Conservation (phyloP, 2,329 filamentous ascomycete species). For the Aspergillus eucalypticola region DNA sequence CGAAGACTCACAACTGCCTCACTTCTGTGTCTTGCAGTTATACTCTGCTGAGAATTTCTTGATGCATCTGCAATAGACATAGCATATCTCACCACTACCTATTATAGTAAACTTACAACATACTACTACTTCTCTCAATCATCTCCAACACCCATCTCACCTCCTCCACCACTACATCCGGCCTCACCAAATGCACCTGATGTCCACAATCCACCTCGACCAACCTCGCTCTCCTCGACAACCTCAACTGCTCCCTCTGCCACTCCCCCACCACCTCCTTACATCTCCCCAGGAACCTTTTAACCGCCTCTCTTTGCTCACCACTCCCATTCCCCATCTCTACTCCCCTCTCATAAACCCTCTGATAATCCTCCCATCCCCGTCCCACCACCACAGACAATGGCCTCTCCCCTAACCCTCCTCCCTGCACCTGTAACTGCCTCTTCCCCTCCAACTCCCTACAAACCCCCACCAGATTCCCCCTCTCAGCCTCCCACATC, state of each 20-base stretch:
- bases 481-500: slow-evolving; percentile 26
- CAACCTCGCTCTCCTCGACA: slow-evolving; percentile 33
- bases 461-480: slow-evolving; percentile 26
- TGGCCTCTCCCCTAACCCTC: slow-evolving; percentile 31
- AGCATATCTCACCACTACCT: no score
- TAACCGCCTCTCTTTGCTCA: slow-evolving; percentile 31
- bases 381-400: slow-evolving; percentile 41
- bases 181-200: slow-evolving; percentile 38
- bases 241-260: slow-evolving; percentile 34
- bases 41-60: no score
- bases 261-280: slow-evolving; percentile 27
- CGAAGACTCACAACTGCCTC: no score
- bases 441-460: slow-evolving; percentile 30
- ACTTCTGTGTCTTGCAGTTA: no score
- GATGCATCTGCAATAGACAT: no score
- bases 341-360: slow-evolving; percentile 36
- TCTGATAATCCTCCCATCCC: slow-evolving; percentile 32
- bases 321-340: slow-evolving; percentile 36
- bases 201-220: slow-evolving; percentile 40
- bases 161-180: slow-evolving; percentile 40
- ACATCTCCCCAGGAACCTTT: slow-evolving; percentile 34
- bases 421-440: slow-evolving; percentile 30
- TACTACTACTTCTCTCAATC: background rate
- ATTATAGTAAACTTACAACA: no score
- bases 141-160: slow-evolving; percentile 36